Evolutionary conservation across 768 basidiomycete species (phyloP).

Genomic region (Leccinum boreale): DNA sequence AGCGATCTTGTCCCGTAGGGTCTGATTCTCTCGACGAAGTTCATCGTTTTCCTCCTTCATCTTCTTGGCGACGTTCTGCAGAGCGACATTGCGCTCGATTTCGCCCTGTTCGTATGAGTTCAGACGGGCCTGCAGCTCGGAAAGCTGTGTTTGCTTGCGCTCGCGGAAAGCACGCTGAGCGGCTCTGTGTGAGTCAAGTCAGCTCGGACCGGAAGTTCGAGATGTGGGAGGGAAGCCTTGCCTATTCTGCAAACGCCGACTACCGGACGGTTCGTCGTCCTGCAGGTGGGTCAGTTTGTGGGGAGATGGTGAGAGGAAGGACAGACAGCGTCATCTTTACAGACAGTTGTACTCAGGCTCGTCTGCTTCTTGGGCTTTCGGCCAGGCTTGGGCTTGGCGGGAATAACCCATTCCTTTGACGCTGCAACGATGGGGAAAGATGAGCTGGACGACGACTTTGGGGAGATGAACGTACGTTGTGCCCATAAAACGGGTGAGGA

Average conservation of each 20-base stretch:
- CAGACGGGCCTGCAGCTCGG: conserved; percentile 82
- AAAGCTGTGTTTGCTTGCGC: conserved; percentile 83
- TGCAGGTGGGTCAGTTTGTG: conserved; percentile 11
- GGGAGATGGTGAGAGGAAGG: conserved; percentile 1
- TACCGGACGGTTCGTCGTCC: conserved; percentile 52
- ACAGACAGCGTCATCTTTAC: conserved; percentile 51
- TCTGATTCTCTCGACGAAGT: conserved; percentile 63
- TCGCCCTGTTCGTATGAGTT: conserved; percentile 89
- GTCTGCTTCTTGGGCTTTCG: conserved; percentile 81
- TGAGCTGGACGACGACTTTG: neutral
- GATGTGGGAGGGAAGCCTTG: conserved; percentile 21
- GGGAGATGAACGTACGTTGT: conserved; percentile 47
- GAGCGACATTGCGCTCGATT: conserved; percentile 79
- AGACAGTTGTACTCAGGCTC: conserved; percentile 17
- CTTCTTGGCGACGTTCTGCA: conserved; percentile 79
- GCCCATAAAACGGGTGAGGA: conserved; percentile 70
- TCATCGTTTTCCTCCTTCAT: conserved; percentile 85
- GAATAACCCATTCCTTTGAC: conserved; percentile 88
- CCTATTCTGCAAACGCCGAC: conserved; percentile 76
- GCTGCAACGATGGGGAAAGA: conserved; percentile 39
- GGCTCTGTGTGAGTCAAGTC: conserved; percentile 46
- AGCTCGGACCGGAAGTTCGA: conserved; percentile 1
- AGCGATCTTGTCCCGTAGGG: conserved; percentile 51
- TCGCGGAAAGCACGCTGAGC: conserved; percentile 90
- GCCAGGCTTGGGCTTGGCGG: conserved; percentile 83